Conservation (phyloP, 495 filamentous ascomycete genomes). For the Neurospora terricola region DNA sequence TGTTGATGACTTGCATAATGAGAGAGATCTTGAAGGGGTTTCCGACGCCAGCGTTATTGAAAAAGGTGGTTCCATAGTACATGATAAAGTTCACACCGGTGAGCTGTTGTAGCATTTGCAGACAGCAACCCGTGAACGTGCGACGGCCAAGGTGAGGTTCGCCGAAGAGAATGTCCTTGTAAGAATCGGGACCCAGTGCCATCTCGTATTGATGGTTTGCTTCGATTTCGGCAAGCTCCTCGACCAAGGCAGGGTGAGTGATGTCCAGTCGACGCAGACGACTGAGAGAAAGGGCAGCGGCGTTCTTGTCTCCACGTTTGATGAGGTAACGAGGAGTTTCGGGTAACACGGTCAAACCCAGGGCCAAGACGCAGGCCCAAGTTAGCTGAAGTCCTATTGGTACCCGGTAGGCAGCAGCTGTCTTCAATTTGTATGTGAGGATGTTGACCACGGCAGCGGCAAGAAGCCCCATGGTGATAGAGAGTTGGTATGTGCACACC, state of each 20-base stretch:
- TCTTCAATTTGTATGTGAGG: constrained; percentile 50
- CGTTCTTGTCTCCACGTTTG: constrained; percentile 61
- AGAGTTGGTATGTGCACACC: constrained; percentile 82
- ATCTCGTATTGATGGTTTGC: constrained; percentile 85
- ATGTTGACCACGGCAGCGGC: constrained; percentile 79
- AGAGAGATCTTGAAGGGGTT: constrained; percentile 61
- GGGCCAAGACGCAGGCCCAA: constrained; percentile 69
- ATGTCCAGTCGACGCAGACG: constrained; percentile 68
- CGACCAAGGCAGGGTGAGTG: constrained; percentile 63
- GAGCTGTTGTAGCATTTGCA: constrained; percentile 52
- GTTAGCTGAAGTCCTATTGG: constrained; percentile 77
- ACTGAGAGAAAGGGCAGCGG: constrained; percentile 61
- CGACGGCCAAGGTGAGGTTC: constrained; percentile 46
- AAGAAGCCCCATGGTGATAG: constrained; percentile 77
- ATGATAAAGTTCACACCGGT: constrained; percentile 51
- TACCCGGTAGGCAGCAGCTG: constrained; percentile 68
- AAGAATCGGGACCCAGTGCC: constrained; percentile 61
- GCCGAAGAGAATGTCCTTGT: constrained; percentile 60
- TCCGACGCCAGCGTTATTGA: constrained; percentile 51
- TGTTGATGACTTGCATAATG: constrained; percentile 69
- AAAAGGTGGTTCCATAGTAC: constrained; percentile 78
- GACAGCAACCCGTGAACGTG: constrained; percentile 43
- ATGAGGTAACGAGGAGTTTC: constrained; percentile 85
- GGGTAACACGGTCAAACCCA: constrained; percentile 66
- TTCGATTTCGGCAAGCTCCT: constrained; percentile 78